Evolutionary conservation across 306 rosid species (phyloP), one percentile per base, ranked within the genome.

Genomic region (Citrullus mucosospermus): DNA sequence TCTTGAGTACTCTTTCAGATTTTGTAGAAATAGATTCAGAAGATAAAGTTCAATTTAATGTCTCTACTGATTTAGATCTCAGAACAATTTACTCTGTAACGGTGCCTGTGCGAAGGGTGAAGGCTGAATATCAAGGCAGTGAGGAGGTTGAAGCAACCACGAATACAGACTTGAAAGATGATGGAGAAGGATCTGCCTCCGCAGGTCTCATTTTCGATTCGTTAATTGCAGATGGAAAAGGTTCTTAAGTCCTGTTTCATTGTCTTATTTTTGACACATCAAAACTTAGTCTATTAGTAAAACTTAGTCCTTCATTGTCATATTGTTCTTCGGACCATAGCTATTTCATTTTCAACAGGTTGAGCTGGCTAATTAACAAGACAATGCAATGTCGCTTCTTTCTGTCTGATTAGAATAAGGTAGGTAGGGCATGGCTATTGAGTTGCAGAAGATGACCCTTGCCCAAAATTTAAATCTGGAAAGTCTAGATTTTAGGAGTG

Each of bases 61-160:
- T 93, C 76, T 91, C 96, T 74, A 80, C 98, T 30, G 97, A 93
- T 81, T 83, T 92, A 44, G 97, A 89, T 80, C 81, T 93, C 58
- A 97, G 98, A 81, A 93, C 98, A 61, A 87, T 93, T 77, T 93
- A 91, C 83, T 93, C 98, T 6, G 96, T 93, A 81, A 91, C 94
- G 0, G 97, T 93, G 75, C 98, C 98, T 11, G 97, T 93, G 15
- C 88, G 96, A 68, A 85, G 97, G 32, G 98, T 93, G 78, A 93
- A 91, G 84, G 89, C 93, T 48, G 91, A 92, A 80, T 91, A 91
- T 86, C 97, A 90, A 83, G 89, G 81, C 17, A 78, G 56, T 32
- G 98, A 91, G 58, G 98, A 89, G 79, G 44, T 39, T 77, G 97
- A 92, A 67, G 76, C 86, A 20, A 91, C 90, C 36, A 34, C 43